Evolutionary conservation across 23 red algal genomes (phyloP), one percentile per base, ranked within the genome.

Genomic region (Gracilaria gracilis): DNA sequence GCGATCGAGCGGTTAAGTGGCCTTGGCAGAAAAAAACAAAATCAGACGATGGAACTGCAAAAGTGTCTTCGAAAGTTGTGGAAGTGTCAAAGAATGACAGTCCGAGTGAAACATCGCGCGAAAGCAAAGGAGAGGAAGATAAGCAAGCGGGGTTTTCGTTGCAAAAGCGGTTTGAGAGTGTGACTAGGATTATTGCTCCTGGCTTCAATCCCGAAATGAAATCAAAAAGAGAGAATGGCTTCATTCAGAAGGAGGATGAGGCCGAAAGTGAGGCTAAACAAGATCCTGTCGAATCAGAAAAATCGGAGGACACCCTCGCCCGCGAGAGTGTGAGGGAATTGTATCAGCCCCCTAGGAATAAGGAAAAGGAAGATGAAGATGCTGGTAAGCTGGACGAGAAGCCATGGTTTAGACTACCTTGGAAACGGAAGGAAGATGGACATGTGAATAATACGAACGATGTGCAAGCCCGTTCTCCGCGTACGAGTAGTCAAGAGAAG

Each of bases 141-240:
- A 58, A 73, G 31, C 84, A 77, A 16, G 3, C 28, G 47, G 38
- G 49, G 27, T 23, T 61, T 28, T 48, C 67, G 20, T 75, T 67
- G 48, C 66, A 74, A 87, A 67, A 87, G 27, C 64, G 39, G 4
- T 39, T 67, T 28, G 84, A 87, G 39, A 75, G 47, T 15, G 36
- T 87, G 47, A 75, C 69, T 13, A 75, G 53, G 40, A 75, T 87
- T 29, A 87, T 87, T 61, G 61, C 54, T 42, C 61, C 81, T 50
- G 47, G 65, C 46, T 19, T 85, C 1, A 70, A 47, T 21, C 59
- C 2, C n/a, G 81, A 85, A 69, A 65, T 25, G 14, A 29, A 67
- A 31, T 28, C 40, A 25, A 19, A 46, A 47, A 48, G 11, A 17
- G 20, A 40, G 23, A 13, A 69, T 37, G 32, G 31, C 2, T 4